Percentiles rank a stretch among this genome's conserved stretches.
Evolutionary conservation across 805 yeast genomes (phyloP).

Genomic region (Metschnikowia koreensis): DNA sequence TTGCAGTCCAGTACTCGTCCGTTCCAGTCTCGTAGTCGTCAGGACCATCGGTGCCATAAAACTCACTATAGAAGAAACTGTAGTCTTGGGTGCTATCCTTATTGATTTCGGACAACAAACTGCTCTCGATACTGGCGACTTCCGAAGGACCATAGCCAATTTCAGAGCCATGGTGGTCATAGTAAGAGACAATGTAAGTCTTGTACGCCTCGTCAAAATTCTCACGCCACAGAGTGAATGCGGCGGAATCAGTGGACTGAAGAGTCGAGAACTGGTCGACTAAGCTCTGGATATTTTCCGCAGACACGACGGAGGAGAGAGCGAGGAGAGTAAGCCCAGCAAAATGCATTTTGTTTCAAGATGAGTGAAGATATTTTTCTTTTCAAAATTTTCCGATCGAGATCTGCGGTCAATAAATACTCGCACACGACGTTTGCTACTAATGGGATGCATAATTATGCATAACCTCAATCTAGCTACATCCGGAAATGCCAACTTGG

Average conservation of each 20-base stretch:
- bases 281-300: neutral
- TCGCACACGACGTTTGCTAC: neutral
- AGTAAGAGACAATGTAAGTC: neutral
- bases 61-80: neutral
- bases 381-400: too few relatives aligned
- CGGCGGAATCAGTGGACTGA: conserved; percentile 4
- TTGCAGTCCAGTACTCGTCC: neutral
- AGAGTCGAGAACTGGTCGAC: neutral
- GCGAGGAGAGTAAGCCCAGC: conserved; percentile 1
- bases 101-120: neutral
- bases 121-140: neutral
- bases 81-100: conserved; percentile 1
- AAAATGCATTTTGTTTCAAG: neutral
- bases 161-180: neutral
- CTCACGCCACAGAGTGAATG: conserved; percentile 1
- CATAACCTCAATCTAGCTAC: neutral
- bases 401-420: neutral
- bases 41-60: neutral
- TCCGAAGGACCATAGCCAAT: neutral
- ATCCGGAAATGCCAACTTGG: neutral
- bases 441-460: neutral
- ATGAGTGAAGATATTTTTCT: too few relatives aligned
- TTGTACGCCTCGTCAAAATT: conserved; percentile 6
- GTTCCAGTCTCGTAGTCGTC: neutral
- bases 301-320: neutral